Base-by-base conservation (phyloP, 371 early-diverging fungal genomes). In the Synchytrium microbalum region DNA sequence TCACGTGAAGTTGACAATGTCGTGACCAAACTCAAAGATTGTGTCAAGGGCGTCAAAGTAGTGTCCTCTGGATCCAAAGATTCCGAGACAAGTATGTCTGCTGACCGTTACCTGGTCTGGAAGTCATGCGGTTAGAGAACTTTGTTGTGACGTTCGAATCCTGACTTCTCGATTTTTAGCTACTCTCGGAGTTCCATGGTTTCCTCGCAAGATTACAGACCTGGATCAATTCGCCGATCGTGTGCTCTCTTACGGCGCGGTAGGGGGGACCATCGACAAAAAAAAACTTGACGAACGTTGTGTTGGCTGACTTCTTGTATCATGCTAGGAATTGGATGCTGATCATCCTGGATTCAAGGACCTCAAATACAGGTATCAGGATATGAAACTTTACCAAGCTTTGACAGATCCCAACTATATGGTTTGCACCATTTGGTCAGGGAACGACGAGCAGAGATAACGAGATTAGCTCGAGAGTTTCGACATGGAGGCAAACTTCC, bases 261-360 rank as follows among this genome's bases (percentile, higher is more conserved):
- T 72, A n/a, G n/a, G n/a, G n/a, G n/a, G 46, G 5, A 19, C 46
- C 19, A 38, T 38, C 46, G 10, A 5, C 46, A 5, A 19, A 5
- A 10, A 52, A 28, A 62, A 54, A 38, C 64, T 24, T 31, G 55
- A 52, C 16, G 32, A 31, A 38, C n/a, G 62, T 28, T 24, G 3
- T 66, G 31, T 55, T 54, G n/a, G 24, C 16, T 19, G 23, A 19
- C 16, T 13, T 46, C 32, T 29, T 30, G 10, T 1, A 2, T 31
- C 38, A 88, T 66, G 80, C 13, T 32, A 69, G 69, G 78, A 76
- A 46, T 67, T 75, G 79, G 90, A 88, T 55, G 87, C 93, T 32
- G 95, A 95, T 70, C 95, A 95, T 70, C 95, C 96, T 23, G 98
- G 98, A 46, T 95, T 93, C 65, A 80, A 84, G 31, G 98, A 97